Base-by-base conservation (phyloP, 2,329 filamentous ascomycete species). In the Ophiostoma montium region DNA sequence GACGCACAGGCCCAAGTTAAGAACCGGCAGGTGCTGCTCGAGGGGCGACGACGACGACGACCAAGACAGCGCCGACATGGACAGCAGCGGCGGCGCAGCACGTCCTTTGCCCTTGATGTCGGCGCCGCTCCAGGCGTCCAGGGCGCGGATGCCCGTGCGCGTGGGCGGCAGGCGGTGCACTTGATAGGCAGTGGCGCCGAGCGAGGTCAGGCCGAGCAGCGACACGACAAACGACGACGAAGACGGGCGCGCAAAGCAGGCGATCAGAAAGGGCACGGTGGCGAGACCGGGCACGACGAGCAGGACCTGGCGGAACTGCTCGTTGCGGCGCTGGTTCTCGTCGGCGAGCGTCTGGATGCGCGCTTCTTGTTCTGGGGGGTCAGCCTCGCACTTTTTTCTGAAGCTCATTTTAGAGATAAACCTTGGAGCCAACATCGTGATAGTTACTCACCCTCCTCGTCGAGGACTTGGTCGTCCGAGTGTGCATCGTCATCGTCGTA, bases 361-460 rank as follows among this genome's bases (percentile, higher is more conserved):
- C 45, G 65, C 60, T 58, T 84, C 80, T 67, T 86, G 82, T 57
- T 82, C 79, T 75, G 66, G 55, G 6, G 5, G 5, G 46, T 52
- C 23, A 52, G 47, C 8, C 16, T 18, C 5, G 1, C 15, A 15
- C 18, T 21, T n/a, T n/a, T n/a, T n/a, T n/a, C n/a, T n/a, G n/a
- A n/a, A n/a, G n/a, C n/a, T n/a, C n/a, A n/a, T n/a, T n/a, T n/a
- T n/a, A n/a, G n/a, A n/a, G n/a, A n/a, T n/a, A n/a, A n/a, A n/a
- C n/a, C n/a, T n/a, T n/a, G n/a, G n/a, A n/a, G n/a, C n/a, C n/a
- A n/a, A n/a, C n/a, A n/a, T n/a, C n/a, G n/a, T n/a, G n/a, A n/a
- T n/a, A n/a, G 13, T 10, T 8, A 23, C 55, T 47, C 62, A 82
- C 82, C 82, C 72, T 89, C 75, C 65, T 89, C 84, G 61, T 92